Percentiles rank a stretch among this genome's conserved stretches.
Evolutionary conservation across 257 asterid genomes (phyloP).

Genomic region (Petunia axillaris): DNA sequence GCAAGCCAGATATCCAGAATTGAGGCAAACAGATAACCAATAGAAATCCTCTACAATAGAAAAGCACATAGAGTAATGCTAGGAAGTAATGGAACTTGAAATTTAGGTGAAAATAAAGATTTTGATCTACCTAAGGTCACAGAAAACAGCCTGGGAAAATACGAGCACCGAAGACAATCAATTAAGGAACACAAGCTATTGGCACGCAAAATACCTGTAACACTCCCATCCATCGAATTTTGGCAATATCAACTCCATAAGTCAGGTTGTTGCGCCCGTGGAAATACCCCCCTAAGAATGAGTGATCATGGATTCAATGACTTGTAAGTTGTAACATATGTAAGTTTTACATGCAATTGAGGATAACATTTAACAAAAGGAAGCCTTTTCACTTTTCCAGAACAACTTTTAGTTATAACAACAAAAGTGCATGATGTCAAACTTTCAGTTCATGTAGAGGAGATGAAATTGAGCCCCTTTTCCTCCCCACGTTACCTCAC

Average conservation of each 20-base stretch:
- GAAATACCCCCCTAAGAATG: constrained; percentile 82
- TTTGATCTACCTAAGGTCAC: neutral
- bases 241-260: constrained; percentile 79
- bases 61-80: constrained; percentile 21
- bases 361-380: neutral
- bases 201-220: constrained; percentile 64
- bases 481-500: neutral
- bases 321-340: constrained; percentile 2
- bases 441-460: neutral
- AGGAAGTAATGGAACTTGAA: constrained; percentile 19
- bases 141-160: neutral
- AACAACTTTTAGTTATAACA: neutral
- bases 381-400: neutral
- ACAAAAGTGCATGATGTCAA: neutral
- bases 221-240: constrained; percentile 85
- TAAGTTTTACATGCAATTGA: constrained; percentile 9
- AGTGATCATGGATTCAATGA: constrained; percentile 8
- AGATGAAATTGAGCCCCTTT: constrained; percentile 16
- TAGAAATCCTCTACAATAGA: constrained; percentile 74
- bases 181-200: constrained; percentile 15
- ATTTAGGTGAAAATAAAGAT: neutral
- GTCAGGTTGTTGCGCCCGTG: constrained; percentile 73
- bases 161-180: constrained; percentile 4
- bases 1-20: constrained; percentile 82
- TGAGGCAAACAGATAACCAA: constrained; percentile 80